Evolutionary conservation across 441 rosid genomes (phyloP).

Genomic region (Corymbia calophylla): DNA sequence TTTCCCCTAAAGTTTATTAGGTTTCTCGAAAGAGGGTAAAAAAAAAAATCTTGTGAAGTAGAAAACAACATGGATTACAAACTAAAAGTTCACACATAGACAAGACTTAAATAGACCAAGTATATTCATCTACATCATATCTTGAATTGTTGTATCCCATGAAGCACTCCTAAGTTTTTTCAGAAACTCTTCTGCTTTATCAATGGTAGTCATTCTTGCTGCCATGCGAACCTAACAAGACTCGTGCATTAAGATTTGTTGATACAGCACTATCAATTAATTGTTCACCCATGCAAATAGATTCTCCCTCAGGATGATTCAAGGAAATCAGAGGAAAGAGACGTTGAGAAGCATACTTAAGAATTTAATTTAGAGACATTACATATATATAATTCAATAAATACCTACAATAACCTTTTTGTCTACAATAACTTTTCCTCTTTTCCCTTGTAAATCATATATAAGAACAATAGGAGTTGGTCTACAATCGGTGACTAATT

Average conservation of each 20-base stretch:
- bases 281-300: neutral
- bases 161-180: conserved; percentile 83
- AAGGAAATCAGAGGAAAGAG: neutral
- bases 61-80: neutral
- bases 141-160: conserved; percentile 76
- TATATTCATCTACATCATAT: conserved; percentile 21
- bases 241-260: neutral
- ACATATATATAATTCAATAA: neutral
- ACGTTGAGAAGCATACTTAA: neutral
- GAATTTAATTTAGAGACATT: neutral
- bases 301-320: neutral
- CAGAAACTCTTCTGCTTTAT: conserved; percentile 66
- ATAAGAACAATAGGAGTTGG: neutral
- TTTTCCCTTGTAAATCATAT: neutral
- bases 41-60: neutral
- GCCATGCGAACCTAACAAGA: conserved; percentile 74
- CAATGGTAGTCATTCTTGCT: conserved; percentile 85
- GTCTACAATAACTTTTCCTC: neutral
- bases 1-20: neutral
- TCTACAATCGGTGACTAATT: too few species aligned
- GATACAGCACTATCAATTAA: neutral
- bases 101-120: neutral
- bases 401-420: too few species aligned
- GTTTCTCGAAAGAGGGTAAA: neutral
- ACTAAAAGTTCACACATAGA: neutral